These are phyloP conservation scores for Ampelocalamus luodianensis DNA, from an alignment of 176 grass and related monocot genomes.

Conservation along the genomic window DNA sequence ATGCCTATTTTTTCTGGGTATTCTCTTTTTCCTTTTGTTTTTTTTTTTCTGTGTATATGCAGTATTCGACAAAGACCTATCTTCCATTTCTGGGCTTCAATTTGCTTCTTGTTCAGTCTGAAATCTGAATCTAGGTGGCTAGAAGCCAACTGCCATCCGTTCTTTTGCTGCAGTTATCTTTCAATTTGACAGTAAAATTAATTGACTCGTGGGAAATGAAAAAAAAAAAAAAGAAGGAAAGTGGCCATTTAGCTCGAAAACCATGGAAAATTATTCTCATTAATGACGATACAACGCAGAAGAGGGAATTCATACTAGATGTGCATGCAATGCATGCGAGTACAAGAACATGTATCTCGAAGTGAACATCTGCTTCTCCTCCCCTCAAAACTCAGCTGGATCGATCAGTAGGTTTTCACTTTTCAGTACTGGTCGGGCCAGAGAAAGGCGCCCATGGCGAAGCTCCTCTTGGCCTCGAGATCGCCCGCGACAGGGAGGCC, in stretches of 20 bases:
- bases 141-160: not conserved
- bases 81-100: not conserved
- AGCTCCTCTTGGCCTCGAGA: constrained; percentile 50
- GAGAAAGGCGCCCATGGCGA: constrained; percentile 75
- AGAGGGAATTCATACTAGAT: no score
- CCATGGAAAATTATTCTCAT: not conserved
- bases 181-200: not conserved
- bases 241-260: not conserved
- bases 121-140: no score
- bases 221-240: no score
- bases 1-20: no score
- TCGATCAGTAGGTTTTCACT: not conserved
- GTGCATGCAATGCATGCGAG: no score
- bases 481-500: constrained; percentile 54
- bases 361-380: no score
- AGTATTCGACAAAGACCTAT: no score
- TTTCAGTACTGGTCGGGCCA: constrained; percentile 50
- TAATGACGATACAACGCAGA: not conserved
- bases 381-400: no score
- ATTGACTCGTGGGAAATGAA: not conserved
- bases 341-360: no score
- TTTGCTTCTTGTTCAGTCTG: not conserved
- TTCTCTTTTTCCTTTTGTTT: no score
- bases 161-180: not conserved
- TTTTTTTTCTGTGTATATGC: no score